These are phyloP conservation scores for Trametes villosa DNA, from an alignment of 768 basidiomycete species.

Conservation along the genomic window DNA sequence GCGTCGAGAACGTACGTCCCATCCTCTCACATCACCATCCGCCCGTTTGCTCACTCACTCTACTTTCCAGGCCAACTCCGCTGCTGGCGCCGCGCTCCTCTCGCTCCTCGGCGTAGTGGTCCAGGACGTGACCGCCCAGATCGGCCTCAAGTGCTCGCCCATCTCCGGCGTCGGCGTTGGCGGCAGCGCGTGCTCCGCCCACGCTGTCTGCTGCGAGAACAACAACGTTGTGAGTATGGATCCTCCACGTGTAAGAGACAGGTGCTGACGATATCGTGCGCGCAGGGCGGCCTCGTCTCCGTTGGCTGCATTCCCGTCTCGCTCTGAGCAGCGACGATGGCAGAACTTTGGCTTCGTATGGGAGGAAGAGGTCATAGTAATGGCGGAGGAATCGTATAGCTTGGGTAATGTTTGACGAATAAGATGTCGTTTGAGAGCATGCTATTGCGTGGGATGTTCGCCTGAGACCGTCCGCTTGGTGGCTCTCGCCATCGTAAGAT, in stretches of 20 bases:
- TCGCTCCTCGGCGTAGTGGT: background rate
- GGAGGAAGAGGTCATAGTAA: no score
- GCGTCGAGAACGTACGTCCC: constrained; percentile 11
- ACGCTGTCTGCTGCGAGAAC: constrained; percentile 35
- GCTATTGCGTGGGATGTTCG: no score
- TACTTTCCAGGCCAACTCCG: constrained; percentile 4
- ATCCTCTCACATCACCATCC: background rate
- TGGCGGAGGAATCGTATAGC: no score
- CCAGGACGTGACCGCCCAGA: background rate
- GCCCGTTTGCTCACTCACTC: background rate
- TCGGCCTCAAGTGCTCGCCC: constrained; percentile 13
- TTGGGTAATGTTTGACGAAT: no score
- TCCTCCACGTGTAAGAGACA: background rate
- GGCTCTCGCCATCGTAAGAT: no score
- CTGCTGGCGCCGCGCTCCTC: constrained; percentile 10
- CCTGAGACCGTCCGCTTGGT: no score
- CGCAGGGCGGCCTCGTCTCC: constrained; percentile 27
- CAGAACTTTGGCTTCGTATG: no score
- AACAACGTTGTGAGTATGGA: constrained; percentile 28
- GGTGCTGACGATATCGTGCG: background rate
- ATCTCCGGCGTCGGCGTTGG: constrained; percentile 10
- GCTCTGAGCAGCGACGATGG: constrained; percentile 4
- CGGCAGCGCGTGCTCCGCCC: constrained; percentile 5
- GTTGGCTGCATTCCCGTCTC: constrained; percentile 8
- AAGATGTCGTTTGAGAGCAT: no score